Evolutionary conservation across 805 yeast species (phyloP).

Genomic region (Vanderwaltozyma polyspora): DNA sequence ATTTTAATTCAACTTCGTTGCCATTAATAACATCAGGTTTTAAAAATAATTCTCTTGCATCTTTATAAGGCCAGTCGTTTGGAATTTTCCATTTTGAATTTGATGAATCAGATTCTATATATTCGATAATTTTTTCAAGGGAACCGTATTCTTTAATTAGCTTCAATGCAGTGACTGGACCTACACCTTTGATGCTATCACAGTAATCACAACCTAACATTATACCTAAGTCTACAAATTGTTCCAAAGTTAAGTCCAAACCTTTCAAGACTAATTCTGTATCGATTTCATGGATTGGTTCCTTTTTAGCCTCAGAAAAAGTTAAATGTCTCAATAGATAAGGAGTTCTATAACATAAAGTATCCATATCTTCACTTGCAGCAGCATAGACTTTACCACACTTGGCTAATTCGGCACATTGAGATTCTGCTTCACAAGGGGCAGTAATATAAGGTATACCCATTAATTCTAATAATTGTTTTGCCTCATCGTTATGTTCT

Average conservation of each 20-base stretch:
- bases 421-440: constrained; percentile 98
- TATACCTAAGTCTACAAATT: constrained; percentile 86
- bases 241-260: constrained; percentile 55
- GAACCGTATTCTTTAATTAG: constrained; percentile 76
- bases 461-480: constrained; percentile 69
- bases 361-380: constrained; percentile 98
- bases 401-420: constrained; percentile 86
- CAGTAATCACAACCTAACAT: constrained; percentile 95
- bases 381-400: constrained; percentile 92
- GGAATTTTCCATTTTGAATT: constrained; percentile 73
- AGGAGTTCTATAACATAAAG: constrained; percentile 84
- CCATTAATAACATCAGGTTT: constrained; percentile 70
- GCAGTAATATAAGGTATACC: constrained; percentile 92
- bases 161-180: constrained; percentile 89
- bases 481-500: constrained; percentile 92
- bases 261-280: constrained; percentile 61
- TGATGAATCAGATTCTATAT: constrained; percentile 35
- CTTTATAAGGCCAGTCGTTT: constrained; percentile 87
- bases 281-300: constrained; percentile 79
- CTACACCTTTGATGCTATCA: constrained; percentile 89
- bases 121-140: constrained; percentile 65
- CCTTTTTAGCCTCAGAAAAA: constrained; percentile 85
- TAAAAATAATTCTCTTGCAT: constrained; percentile 73
- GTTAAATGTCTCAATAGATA: constrained; percentile 78
- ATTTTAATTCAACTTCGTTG: constrained; percentile 56